Evolutionary conservation across 345 rosid genomes (phyloP).

Genomic region (Turritis glabra): DNA sequence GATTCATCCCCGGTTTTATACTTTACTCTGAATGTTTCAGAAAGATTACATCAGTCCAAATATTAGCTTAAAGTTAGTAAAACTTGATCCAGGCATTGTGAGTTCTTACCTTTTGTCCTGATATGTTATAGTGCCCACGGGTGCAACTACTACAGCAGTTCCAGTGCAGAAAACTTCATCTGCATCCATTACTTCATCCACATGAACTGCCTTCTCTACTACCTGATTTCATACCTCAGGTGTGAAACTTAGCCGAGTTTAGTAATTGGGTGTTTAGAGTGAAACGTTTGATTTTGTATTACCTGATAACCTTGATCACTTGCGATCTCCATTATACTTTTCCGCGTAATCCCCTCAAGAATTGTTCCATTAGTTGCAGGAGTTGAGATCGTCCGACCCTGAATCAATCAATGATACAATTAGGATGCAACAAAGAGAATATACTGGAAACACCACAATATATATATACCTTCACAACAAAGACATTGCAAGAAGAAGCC

Average conservation of each 20-base stretch:
- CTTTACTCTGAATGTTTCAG: slow-evolving; percentile 51
- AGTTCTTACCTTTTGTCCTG: slow-evolving; percentile 43
- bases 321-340: slow-evolving; percentile 47
- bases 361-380: slow-evolving; percentile 44
- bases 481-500: slow-evolving; percentile 94
- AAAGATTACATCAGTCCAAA: slow-evolving; percentile 17
- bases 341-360: slow-evolving; percentile 47
- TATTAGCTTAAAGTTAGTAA: not conserved
- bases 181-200: slow-evolving; percentile 49
- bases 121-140: slow-evolving; percentile 49
- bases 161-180: slow-evolving; percentile 65
- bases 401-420: not conserved
- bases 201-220: slow-evolving; percentile 43
- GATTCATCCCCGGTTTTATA: slow-evolving; percentile 49
- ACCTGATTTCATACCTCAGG: slow-evolving; percentile 36
- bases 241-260: not conserved
- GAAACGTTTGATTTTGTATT: not conserved
- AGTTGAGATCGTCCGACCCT: slow-evolving; percentile 45
- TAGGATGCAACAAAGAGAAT: slow-evolving; percentile 8
- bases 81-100: not conserved
- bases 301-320: slow-evolving; percentile 47
- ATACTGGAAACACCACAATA: not conserved
- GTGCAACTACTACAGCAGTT: slow-evolving; percentile 58
- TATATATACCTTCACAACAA: slow-evolving; percentile 55
- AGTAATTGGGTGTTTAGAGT: not conserved